Percentiles rank a stretch among this genome's conserved stretches.
phyloP scores from a whole-genome alignment of 345 rosid genomes.

The Firmiana major region DNA sequence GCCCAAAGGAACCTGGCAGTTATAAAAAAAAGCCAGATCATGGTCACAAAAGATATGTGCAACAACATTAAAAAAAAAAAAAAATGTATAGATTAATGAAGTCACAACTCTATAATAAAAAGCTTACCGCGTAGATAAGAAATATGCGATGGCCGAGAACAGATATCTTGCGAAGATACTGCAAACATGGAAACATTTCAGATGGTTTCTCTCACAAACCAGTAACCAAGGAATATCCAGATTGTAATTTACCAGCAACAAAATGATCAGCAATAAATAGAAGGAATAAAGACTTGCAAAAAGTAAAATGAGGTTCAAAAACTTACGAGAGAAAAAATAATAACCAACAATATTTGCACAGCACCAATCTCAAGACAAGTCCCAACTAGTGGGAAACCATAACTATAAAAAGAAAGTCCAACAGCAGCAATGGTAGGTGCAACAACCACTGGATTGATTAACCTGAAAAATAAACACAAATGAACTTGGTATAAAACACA shows the following conservation, averaged over 20 bases:
- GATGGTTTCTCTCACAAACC: constrained; percentile 11
- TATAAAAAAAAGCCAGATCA: neutral
- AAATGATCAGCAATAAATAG: neutral
- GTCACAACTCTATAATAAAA: constrained; percentile 2
- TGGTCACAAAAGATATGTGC: neutral
- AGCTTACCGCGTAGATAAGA: constrained; percentile 85
- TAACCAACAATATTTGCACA: constrained; percentile 75
- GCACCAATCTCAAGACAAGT: constrained; percentile 87
- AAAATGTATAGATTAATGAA: constrained; percentile 8
- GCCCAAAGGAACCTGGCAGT: constrained; percentile 83
- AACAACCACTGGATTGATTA: constrained; percentile 94
- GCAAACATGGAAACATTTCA: constrained; percentile 30
- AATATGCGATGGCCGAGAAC: constrained; percentile 88
- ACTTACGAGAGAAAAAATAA: constrained; percentile 93
- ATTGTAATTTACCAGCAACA: constrained; percentile 1
- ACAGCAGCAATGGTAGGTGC: constrained; percentile 99
- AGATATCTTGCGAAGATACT: constrained; percentile 95
- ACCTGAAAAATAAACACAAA: constrained; percentile 42
- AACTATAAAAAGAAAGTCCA: constrained; percentile 90
- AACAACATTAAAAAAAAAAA: neutral
- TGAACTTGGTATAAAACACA: neutral
- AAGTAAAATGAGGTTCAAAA: neutral
- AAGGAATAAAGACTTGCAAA: neutral
- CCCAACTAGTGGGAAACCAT: constrained; percentile 91
- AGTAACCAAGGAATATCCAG: neutral